phyloP scores from a whole-genome alignment of 225 moss, liverwort and hornwort genomes.

The Physcomitrium patens region DNA sequence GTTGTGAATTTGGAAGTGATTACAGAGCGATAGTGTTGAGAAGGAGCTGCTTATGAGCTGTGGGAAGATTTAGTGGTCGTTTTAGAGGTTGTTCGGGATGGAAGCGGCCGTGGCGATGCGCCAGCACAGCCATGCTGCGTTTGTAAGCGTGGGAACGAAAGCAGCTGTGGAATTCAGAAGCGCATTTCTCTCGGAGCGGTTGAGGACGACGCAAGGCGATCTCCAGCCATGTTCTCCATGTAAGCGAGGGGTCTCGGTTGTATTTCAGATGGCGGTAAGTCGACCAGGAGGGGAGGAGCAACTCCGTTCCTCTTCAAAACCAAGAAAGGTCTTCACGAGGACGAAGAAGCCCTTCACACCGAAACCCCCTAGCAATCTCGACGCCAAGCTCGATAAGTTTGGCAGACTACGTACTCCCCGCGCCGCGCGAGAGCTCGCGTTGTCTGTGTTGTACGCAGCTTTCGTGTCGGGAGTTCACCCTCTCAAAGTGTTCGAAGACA shows the following conservation, averaged over 20 bases:
- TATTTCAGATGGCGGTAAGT: conserved; percentile 25
- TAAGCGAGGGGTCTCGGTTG: conserved; percentile 20
- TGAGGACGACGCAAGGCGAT: conserved; percentile 28
- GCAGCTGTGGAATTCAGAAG: conserved; percentile 20
- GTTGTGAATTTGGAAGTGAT: background rate
- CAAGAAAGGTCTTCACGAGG: conserved; percentile 33
- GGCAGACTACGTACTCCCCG: conserved; percentile 65
- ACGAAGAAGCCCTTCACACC: conserved; percentile 44
- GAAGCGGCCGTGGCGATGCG: conserved; percentile 33
- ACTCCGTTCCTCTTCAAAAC: background rate
- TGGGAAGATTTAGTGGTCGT: background rate
- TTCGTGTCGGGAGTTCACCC: conserved; percentile 65
- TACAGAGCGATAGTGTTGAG: no score
- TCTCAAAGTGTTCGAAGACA: conserved; percentile 59
- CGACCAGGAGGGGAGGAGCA: conserved; percentile 22
- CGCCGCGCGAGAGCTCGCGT: conserved; percentile 61
- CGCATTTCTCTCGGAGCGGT: conserved; percentile 33
- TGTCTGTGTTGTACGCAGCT: conserved; percentile 59
- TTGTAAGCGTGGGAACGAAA: conserved; percentile 14
- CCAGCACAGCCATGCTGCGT: conserved; percentile 17
- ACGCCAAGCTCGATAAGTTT: conserved; percentile 58
- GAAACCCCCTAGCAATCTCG: conserved; percentile 12
- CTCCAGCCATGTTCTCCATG: conserved; percentile 10
- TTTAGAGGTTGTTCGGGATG: conserved; percentile 19
- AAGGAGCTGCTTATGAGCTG: conserved; percentile 17